Percentiles rank a stretch among this genome's conserved stretches.
phyloP scores from a whole-genome alignment of 805 yeast species.

The Maudiozyma turicensis region DNA sequence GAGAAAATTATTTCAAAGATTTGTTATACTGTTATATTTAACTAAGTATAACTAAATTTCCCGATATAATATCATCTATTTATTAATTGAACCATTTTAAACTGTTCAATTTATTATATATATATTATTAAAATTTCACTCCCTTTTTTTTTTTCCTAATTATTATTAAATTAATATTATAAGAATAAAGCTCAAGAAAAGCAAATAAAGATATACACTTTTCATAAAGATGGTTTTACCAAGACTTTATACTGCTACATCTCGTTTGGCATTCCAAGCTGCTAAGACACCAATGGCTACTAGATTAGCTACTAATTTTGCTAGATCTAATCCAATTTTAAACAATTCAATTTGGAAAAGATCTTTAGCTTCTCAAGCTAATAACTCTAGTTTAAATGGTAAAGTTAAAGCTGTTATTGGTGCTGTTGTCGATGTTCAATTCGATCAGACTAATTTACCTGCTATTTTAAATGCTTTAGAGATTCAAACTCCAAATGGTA shows the following conservation, averaged over 20 bases:
- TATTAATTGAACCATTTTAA: no score
- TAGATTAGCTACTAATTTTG: not conserved
- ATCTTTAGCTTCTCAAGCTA: constrained; percentile 34
- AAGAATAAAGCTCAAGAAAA: no score
- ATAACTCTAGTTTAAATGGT: constrained; percentile 51
- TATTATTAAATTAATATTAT: no score
- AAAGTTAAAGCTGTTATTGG: constrained; percentile 95
- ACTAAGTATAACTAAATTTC: no score
- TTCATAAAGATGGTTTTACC: constrained; percentile 37
- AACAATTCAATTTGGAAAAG: constrained; percentile 1
- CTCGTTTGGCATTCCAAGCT: constrained; percentile 83
- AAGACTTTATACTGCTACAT: constrained; percentile 51
- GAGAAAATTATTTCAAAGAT: no score
- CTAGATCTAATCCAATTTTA: not conserved
- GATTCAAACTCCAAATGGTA: constrained; percentile 68
- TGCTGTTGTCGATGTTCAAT: constrained; percentile 98
- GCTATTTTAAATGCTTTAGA: constrained; percentile 95
- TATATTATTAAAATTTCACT: no score
- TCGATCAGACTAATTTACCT: constrained; percentile 95
- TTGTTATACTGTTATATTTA: no score
- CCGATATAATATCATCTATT: no score
- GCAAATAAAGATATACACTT: no score
- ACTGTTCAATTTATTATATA: no score
- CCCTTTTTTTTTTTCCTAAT: no score
- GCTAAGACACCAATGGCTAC: constrained; percentile 71